Conservation (phyloP, 2,329 filamentous ascomycete species). For the Phaeosphaeria sp. region DNA sequence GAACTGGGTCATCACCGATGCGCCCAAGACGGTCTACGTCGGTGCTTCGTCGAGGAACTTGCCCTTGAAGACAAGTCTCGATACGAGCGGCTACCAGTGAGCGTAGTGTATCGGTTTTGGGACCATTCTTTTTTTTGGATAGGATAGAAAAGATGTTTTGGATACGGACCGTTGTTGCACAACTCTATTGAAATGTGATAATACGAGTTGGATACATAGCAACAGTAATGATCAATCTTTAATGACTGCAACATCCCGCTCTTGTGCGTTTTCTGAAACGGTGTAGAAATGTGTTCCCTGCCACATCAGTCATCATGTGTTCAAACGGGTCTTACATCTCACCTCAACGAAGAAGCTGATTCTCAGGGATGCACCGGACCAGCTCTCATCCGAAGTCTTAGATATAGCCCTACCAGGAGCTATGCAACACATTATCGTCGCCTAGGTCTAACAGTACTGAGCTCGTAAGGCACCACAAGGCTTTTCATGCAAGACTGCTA, state of each 20-base stretch:
- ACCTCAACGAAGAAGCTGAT: too few species aligned
- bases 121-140: not conserved
- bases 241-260: not conserved
- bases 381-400: too few species aligned
- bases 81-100: slow-evolving; percentile 25
- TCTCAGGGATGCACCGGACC: too few species aligned
- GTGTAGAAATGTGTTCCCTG: too few species aligned
- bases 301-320: too few species aligned
- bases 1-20: slow-evolving; percentile 76
- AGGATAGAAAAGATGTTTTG: not conserved
- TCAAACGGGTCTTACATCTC: too few species aligned
- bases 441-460: too few species aligned
- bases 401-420: too few species aligned
- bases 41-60: slow-evolving; percentile 66
- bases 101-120: slow-evolving; percentile 5
- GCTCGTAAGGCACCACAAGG: too few species aligned
- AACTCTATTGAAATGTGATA: not conserved
- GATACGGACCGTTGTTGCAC: slow-evolving; percentile 5
- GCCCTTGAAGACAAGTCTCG: slow-evolving; percentile 50
- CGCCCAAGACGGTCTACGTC: slow-evolving; percentile 67
- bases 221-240: slow-evolving; percentile 8
- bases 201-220: not conserved
- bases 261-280: not conserved
- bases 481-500: too few species aligned
- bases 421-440: too few species aligned